phyloP scores from a whole-genome alignment of 2,329 filamentous ascomycete genomes.

The Fusarium sp. region DNA sequence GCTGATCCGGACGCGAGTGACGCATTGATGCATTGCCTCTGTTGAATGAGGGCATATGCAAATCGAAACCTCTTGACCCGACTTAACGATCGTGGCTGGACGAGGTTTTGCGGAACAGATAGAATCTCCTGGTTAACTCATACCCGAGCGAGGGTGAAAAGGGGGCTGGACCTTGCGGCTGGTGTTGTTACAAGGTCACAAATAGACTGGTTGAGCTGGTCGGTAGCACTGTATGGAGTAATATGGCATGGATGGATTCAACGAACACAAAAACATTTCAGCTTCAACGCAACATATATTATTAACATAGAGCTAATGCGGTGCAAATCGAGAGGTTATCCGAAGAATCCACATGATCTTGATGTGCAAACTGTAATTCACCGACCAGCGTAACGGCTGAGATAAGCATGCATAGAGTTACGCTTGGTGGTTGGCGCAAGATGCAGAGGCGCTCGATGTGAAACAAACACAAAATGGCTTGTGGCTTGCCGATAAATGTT shows the following conservation, averaged over 20 bases:
- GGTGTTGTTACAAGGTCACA: conserved; percentile 27
- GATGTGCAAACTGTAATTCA: conserved; percentile 1
- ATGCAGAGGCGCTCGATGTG: conserved; percentile 35
- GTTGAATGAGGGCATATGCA: conserved; percentile 27
- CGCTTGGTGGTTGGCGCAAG: conserved; percentile 38
- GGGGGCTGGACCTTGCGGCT: conserved; percentile 43
- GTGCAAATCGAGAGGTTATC: conserved; percentile 15
- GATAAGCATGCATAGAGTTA: conserved; percentile 26
- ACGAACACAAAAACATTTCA: conserved; percentile 34
- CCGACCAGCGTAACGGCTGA: conserved; percentile 4
- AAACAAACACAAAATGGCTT: conserved; percentile 23
- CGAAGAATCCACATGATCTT: conserved; percentile 12
- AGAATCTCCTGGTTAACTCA: conserved; percentile 22
- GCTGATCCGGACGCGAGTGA: conserved; percentile 30
- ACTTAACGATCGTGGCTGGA: conserved; percentile 29
- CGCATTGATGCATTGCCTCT: conserved; percentile 40
- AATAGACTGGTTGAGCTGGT: conserved; percentile 37
- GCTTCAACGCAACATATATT: conserved; percentile 43
- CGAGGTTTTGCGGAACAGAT: conserved; percentile 22
- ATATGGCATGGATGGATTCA: conserved; percentile 42
- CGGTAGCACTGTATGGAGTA: conserved; percentile 43
- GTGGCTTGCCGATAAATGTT: conserved; percentile 36
- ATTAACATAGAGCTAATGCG: conserved; percentile 38
- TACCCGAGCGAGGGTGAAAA: conserved; percentile 33
- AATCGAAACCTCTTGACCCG: conserved; percentile 17